A percentile compares a stretch with the other conserved stretches of the same genome.
phyloP scores from a whole-genome alignment of 352 stramenopile genomes.

The Elongisporangium senticosum region DNA sequence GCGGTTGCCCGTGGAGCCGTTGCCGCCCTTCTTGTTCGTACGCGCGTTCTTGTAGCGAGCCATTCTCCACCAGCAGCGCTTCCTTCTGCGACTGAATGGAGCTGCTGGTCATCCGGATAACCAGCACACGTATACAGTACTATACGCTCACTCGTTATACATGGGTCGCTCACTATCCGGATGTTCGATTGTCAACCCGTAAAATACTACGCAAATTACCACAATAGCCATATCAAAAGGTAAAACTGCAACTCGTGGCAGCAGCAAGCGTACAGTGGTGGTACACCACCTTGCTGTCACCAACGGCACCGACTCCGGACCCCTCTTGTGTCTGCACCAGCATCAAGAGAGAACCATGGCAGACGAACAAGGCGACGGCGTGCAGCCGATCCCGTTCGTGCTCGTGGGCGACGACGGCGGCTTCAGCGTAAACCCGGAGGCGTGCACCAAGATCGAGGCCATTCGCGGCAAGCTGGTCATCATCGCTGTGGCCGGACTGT shows the following conservation, averaged over 20 bases:
- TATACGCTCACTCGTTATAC: background rate
- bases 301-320: background rate
- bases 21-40: conserved; percentile 22
- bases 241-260: background rate
- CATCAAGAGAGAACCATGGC: conserved; percentile 14
- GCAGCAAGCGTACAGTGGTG: background rate
- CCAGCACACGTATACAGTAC: background rate
- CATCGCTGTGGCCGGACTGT: conserved; percentile 82
- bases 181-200: background rate
- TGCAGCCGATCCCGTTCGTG: conserved; percentile 74
- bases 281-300: background rate
- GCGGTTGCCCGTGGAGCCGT: conserved; percentile 13
- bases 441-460: conserved; percentile 51
- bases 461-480: conserved; percentile 80
- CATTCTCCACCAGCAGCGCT: conserved; percentile 6
- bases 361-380: conserved; percentile 20
- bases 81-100: conserved; percentile 5
- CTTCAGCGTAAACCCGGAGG: conserved; percentile 79
- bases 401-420: conserved; percentile 69
- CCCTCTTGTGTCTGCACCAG: background rate
- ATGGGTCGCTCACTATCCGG: background rate
- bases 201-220: background rate
- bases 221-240: background rate
- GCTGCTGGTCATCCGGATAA: background rate
- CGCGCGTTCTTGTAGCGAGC: conserved; percentile 11